phyloP scores from a whole-genome alignment of 2,329 filamentous ascomycete species.

The Fusarium secorum region DNA sequence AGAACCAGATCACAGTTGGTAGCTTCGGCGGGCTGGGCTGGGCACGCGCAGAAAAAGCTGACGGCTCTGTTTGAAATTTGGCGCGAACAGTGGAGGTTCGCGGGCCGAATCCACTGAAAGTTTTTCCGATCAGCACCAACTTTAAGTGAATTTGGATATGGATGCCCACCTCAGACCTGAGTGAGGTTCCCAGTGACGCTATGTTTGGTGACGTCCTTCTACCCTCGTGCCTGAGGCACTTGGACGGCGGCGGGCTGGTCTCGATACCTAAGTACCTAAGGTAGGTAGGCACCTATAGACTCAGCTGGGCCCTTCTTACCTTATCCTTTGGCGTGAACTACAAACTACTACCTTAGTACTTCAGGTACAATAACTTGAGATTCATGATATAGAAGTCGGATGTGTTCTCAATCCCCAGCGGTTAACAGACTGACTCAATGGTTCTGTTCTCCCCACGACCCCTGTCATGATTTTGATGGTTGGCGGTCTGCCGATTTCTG shows the following conservation, averaged over 20 bases:
- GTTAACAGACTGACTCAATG: not conserved
- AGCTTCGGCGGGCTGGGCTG: constrained; percentile 45
- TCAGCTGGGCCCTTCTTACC: not conserved
- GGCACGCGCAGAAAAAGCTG: constrained; percentile 48
- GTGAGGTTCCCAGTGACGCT: constrained; percentile 2
- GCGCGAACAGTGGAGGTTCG: constrained; percentile 34
- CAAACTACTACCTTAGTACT: not conserved
- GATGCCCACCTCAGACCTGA: not conserved
- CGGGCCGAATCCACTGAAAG: constrained; percentile 41
- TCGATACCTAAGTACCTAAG: no score
- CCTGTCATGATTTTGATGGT: constrained; percentile 22
- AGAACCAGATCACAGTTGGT: constrained; percentile 17
- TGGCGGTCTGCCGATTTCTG: constrained; percentile 39
- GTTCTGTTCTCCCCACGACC: constrained; percentile 15
- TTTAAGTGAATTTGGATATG: constrained; percentile 9
- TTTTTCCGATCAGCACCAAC: constrained; percentile 40
- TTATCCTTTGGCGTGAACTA: not conserved
- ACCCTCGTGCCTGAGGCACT: constrained; percentile 21
- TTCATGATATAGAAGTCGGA: not conserved
- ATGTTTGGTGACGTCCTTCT: constrained; percentile 6
- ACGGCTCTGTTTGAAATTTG: constrained; percentile 44
- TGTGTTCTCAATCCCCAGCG: not conserved
- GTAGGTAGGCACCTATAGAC: not conserved
- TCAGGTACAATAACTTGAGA: not conserved
- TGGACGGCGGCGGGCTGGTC: constrained; percentile 1